phyloP scores from a whole-genome alignment of 2,329 filamentous ascomycete species.

The Phialemoniopsis sp. region DNA sequence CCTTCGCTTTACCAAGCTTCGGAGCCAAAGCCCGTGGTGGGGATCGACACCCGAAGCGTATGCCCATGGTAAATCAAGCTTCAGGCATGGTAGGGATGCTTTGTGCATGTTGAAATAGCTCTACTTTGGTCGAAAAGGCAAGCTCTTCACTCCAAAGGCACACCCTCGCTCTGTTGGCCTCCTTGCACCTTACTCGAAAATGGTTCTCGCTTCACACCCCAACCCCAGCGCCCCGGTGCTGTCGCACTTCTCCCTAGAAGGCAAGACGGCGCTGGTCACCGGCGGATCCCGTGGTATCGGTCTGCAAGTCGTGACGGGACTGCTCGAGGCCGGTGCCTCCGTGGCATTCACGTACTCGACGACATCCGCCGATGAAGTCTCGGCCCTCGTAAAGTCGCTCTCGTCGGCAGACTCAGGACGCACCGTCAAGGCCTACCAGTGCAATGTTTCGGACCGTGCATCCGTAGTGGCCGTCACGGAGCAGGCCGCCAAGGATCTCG shows the following conservation, averaged over 20 bases:
- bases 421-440: constrained; percentile 27
- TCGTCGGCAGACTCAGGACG: constrained; percentile 8
- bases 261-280: constrained; percentile 21
- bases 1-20: no score
- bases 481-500: constrained; percentile 27
- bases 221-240: constrained; percentile 22
- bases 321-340: constrained; percentile 19
- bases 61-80: no score
- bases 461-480: constrained; percentile 23
- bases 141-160: no score
- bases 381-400: neutral
- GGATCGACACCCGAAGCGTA: no score
- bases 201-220: constrained; percentile 22
- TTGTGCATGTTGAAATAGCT: no score
- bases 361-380: neutral
- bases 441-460: constrained; percentile 25
- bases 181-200: no score
- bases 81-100: no score
- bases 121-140: no score
- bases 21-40: no score
- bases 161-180: no score
- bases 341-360: constrained; percentile 16
- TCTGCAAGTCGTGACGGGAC: constrained; percentile 20
- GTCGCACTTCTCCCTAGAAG: constrained; percentile 20
- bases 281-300: constrained; percentile 23